Evolutionary conservation across 352 stramenopile species (phyloP).

Genomic region (Pythium insidiosum): DNA sequence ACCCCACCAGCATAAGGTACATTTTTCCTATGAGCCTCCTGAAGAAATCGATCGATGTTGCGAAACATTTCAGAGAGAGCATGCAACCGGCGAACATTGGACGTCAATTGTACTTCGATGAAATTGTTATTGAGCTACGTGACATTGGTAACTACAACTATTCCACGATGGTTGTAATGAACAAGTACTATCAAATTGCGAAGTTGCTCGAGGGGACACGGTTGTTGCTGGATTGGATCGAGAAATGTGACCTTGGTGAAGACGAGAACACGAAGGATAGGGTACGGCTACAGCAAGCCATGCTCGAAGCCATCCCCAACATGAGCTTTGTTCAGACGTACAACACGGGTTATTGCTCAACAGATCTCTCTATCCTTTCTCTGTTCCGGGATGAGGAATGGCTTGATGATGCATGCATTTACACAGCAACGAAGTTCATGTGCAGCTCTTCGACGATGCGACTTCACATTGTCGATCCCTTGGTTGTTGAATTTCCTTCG

Average conservation of each 20-base stretch:
- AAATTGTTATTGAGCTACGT: not conserved
- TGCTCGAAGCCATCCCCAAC: not conserved
- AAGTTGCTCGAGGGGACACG: not conserved
- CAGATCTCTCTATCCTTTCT: not conserved
- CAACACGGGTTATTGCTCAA: not conserved
- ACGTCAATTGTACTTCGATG: not conserved
- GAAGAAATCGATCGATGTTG: not conserved
- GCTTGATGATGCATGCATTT: not conserved
- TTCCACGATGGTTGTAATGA: not conserved
- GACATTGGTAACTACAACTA: not conserved
- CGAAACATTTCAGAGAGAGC: not conserved
- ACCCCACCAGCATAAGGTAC: not conserved
- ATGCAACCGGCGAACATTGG: too few species aligned
- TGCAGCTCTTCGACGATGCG: not conserved
- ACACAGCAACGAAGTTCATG: not conserved
- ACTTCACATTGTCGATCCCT: not conserved
- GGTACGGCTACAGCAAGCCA: not conserved
- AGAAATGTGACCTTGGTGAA: not conserved
- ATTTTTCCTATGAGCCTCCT: not conserved
- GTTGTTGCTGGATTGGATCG: not conserved
- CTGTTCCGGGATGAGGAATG: not conserved
- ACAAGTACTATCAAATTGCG: not conserved
- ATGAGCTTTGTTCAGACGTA: not conserved
- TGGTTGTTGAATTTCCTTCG: not conserved
- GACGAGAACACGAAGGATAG: not conserved